Conservation (phyloP, 441 rosid genomes). For the Populus hybrid region DNA sequence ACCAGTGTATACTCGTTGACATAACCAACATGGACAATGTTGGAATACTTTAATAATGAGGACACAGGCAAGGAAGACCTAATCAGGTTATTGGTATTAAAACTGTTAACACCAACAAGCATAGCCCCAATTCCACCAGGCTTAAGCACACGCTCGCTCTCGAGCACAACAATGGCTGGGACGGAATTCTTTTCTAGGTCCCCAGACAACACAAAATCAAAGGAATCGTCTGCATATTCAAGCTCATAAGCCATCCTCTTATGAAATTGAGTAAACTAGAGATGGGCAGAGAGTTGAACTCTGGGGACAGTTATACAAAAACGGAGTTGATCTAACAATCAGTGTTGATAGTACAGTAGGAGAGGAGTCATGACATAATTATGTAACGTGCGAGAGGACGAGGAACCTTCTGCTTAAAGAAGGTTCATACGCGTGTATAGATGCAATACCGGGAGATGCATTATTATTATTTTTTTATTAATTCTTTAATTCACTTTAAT, state of each 20-base stretch:
- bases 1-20: conserved; percentile 49
- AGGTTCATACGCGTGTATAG: background rate
- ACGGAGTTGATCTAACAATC: background rate
- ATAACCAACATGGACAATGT: conserved; percentile 50
- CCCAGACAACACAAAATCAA: conserved; percentile 60
- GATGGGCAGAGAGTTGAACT: background rate
- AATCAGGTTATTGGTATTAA: conserved; percentile 44
- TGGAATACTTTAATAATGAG: conserved; percentile 50
- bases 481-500: no score
- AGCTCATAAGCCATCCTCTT: conserved; percentile 48
- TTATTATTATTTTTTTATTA: background rate
- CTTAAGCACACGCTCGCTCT: conserved; percentile 62
- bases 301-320: background rate
- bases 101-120: conserved; percentile 40
- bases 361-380: background rate
- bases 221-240: conserved; percentile 45
- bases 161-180: conserved; percentile 57
- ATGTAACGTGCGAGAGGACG: background rate
- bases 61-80: conserved; percentile 56
- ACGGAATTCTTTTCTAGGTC: conserved; percentile 49
- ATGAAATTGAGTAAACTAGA: background rate
- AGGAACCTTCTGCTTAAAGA: background rate
- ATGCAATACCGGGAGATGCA: background rate
- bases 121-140: conserved; percentile 71
- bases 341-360: background rate